phyloP scores from a whole-genome alignment of 2,329 filamentous ascomycete genomes.

The Alternaria alternata region DNA sequence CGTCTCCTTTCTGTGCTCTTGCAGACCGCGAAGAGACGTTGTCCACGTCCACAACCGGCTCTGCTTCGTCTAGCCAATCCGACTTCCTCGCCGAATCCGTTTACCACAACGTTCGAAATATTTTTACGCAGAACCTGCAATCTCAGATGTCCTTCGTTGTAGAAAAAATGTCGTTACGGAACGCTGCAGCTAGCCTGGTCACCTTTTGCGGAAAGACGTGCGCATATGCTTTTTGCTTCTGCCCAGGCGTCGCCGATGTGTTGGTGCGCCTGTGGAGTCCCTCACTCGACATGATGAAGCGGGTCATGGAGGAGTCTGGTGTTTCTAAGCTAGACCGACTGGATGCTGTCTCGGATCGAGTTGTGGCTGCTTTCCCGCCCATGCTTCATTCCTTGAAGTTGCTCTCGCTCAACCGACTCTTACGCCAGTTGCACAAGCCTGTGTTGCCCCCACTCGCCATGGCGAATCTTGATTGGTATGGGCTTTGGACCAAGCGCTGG shows the following conservation, averaged over 20 bases:
- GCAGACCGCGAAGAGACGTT: conserved; percentile 60
- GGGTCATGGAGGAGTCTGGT: conserved; percentile 74
- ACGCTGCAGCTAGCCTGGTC: conserved; percentile 71
- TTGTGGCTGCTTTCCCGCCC: conserved; percentile 75
- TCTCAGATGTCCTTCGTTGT: conserved; percentile 88
- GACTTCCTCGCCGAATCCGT: conserved; percentile 79
- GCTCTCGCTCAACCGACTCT: conserved; percentile 66
- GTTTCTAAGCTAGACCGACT: conserved; percentile 63
- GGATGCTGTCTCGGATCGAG: conserved; percentile 64
- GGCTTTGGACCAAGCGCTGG: conserved; percentile 86
- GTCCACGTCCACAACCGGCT: conserved; percentile 61
- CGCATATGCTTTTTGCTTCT: conserved; percentile 93
- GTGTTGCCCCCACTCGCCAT: conserved; percentile 73
- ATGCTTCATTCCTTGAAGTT: conserved; percentile 69
- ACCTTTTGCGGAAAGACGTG: conserved; percentile 90
- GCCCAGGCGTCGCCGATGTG: conserved; percentile 83
- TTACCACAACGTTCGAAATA: conserved; percentile 86
- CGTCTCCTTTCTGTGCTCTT: conserved; percentile 71
- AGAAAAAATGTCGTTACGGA: conserved; percentile 83
- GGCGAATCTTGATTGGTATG: conserved; percentile 81
- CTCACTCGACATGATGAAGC: conserved; percentile 72
- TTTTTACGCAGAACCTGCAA: conserved; percentile 82
- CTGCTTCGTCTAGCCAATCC: conserved; percentile 66
- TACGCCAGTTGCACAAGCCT: conserved; percentile 69
- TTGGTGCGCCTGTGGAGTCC: conserved; percentile 83